Conservation (phyloP, 139 green algal genomes). For the Parachlorella kessleri region DNA sequence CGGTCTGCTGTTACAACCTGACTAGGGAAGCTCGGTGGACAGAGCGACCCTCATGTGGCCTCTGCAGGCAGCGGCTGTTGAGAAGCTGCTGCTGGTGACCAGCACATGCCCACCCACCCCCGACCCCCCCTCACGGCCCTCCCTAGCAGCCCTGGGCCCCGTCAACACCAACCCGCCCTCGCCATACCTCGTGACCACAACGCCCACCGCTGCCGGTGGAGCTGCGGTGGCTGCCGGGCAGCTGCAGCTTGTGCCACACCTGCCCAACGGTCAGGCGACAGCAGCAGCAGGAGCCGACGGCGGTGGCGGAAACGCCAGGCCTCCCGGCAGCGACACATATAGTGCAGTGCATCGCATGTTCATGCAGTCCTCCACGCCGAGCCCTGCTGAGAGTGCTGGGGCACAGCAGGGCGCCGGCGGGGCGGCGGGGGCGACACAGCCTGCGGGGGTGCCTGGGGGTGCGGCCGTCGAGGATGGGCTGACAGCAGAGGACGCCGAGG, state of each 20-base stretch:
- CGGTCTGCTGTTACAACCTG: too few relatives aligned
- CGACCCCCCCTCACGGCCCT: conserved; percentile 17
- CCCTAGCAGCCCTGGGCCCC: conserved; percentile 21
- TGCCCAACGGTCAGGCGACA: conserved; percentile 11
- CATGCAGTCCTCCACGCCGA: too few relatives aligned
- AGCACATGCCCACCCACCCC: conserved; percentile 22
- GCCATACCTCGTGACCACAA: conserved; percentile 24
- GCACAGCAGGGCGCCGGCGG: too few relatives aligned
- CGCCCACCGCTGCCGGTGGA: too few relatives aligned
- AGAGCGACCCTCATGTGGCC: neutral
- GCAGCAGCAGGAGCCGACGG: conserved; percentile 11
- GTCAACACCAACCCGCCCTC: conserved; percentile 57
- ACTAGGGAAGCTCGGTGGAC: too few relatives aligned
- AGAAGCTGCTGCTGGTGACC: conserved; percentile 66
- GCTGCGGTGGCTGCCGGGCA: neutral
- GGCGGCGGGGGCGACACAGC: too few relatives aligned
- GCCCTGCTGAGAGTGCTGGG: too few relatives aligned
- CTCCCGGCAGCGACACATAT: too few relatives aligned
- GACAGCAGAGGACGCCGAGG: too few relatives aligned
- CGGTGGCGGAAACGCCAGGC: conserved; percentile 1
- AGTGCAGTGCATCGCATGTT: too few relatives aligned
- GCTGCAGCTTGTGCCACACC: neutral
- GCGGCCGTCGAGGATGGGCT: too few relatives aligned
- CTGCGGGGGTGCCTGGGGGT: too few relatives aligned
- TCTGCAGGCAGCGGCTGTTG: conserved; percentile 47